Conservation (phyloP, 1,284 basidiomycete species). For the Neonothopanus nambi region DNA sequence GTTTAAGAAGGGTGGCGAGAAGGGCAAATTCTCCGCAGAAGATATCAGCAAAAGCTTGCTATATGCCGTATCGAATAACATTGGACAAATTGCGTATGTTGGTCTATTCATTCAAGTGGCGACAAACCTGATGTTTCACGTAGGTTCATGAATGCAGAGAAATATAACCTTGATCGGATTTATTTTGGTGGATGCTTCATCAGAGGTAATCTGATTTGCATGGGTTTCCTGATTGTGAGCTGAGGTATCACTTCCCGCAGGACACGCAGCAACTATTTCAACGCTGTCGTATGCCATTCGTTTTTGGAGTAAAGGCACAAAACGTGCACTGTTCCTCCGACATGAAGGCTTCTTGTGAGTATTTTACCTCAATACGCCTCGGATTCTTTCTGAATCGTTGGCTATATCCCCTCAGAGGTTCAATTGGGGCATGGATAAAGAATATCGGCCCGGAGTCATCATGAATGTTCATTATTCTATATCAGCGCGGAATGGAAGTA, state of each 20-base stretch:
- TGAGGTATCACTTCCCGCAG: conserved; percentile 39
- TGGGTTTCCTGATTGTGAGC: not conserved
- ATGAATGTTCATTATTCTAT: not conserved
- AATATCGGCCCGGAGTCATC: conserved; percentile 64
- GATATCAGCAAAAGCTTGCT: conserved; percentile 94
- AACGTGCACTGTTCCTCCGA: conserved; percentile 93
- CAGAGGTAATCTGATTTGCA: conserved; percentile 61
- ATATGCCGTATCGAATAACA: conserved; percentile 98
- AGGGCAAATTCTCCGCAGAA: conserved; percentile 81
- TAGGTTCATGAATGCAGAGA: conserved; percentile 99
- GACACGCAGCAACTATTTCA: conserved; percentile 95
- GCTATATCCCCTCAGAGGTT: conserved; percentile 54
- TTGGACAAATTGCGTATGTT: conserved; percentile 96
- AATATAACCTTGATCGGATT: conserved; percentile 95
- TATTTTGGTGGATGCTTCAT: conserved; percentile 99
- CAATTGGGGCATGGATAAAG: conserved; percentile 95
- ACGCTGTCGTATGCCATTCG: conserved; percentile 98
- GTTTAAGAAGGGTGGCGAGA: conserved; percentile 85
- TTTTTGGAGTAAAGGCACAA: conserved; percentile 99
- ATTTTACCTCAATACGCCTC: conserved; percentile 1
- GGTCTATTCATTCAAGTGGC: conserved; percentile 15
- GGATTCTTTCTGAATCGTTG: conserved; percentile 16
- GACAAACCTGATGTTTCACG: conserved; percentile 6
- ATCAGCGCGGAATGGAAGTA: not conserved
- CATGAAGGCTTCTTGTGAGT: conserved; percentile 98